Percentiles rank a stretch among this genome's conserved stretches.
phyloP scores from a whole-genome alignment of 495 filamentous ascomycete species.

The Aspergillus ellipticus region DNA sequence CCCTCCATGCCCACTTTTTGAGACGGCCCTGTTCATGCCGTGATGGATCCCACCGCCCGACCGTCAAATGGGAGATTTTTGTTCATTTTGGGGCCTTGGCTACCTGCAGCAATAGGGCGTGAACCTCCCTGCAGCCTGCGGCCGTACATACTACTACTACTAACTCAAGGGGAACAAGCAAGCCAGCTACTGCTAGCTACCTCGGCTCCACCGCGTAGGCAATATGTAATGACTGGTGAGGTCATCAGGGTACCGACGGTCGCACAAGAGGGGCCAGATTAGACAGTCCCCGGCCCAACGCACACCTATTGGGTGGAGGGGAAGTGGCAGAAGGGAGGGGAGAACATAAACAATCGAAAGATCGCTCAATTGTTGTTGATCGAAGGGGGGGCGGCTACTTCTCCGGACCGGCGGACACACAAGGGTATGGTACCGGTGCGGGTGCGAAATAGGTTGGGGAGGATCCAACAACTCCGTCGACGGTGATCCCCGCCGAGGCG shows the following conservation, averaged over 20 bases:
- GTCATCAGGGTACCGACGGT: not conserved
- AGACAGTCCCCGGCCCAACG: not conserved
- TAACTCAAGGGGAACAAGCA: too few species aligned
- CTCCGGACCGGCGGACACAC: too few species aligned
- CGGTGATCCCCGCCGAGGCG: not conserved
- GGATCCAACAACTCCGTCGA: not conserved
- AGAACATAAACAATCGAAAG: not conserved
- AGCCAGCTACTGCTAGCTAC: too few species aligned
- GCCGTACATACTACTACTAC: too few species aligned
- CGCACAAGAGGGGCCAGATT: not conserved
- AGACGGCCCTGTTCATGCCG: not conserved
- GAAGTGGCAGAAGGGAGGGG: too few species aligned
- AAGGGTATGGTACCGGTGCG: not conserved
- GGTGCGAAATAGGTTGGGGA: not conserved
- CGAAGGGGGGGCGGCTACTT: too few species aligned
- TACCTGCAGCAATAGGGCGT: not conserved
- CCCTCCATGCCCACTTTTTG: constrained; percentile 1
- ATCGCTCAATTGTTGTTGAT: not conserved
- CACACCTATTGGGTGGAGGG: not conserved
- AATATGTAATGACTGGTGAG: not conserved
- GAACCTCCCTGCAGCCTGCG: constrained; percentile 5
- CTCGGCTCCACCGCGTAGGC: too few species aligned
- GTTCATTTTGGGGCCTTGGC: not conserved
- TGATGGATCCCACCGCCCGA: not conserved
- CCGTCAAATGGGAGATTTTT: constrained; percentile 2